Evolutionary conservation across 305 asterid species (phyloP).

Genomic region (Lippia alba): DNA sequence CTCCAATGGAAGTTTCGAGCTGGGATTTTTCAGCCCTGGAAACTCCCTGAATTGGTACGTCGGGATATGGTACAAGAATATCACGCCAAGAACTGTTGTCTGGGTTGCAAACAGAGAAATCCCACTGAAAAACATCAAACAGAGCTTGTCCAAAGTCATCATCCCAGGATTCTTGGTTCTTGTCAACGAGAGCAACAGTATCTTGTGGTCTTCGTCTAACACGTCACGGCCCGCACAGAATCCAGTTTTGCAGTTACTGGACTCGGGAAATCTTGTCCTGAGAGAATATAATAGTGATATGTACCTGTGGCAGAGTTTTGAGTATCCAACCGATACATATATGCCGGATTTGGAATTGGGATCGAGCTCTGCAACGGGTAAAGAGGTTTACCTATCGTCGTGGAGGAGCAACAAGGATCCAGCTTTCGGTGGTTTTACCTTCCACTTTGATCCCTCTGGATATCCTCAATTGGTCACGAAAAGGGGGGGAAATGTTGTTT

Average conservation of each 20-base stretch:
- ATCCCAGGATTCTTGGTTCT: constrained; percentile 43
- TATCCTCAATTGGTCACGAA: constrained; percentile 29
- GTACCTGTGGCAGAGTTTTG: constrained; percentile 51
- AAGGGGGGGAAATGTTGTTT: not conserved
- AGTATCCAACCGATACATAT: constrained; percentile 38
- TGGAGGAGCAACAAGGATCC: constrained; percentile 49
- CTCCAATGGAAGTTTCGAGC: no score
- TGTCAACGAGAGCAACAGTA: constrained; percentile 17
- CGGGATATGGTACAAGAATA: no score
- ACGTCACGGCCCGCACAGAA: constrained; percentile 9
- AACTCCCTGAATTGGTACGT: no score
- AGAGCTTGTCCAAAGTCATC: constrained; percentile 28
- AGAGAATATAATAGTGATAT: constrained; percentile 21
- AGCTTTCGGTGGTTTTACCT: constrained; percentile 33
- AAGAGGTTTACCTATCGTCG: constrained; percentile 33
- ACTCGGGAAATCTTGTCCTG: constrained; percentile 51
- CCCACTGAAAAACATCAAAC: not conserved
- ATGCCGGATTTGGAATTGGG: constrained; percentile 42
- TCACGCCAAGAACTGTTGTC: no score
- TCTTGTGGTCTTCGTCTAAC: constrained; percentile 42
- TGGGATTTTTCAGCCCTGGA: no score
- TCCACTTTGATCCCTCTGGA: constrained; percentile 9
- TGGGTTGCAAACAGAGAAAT: no score
- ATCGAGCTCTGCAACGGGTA: constrained; percentile 25
- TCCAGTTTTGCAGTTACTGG: constrained; percentile 34